Evolutionary conservation across 305 asterid species (phyloP).

Genomic region (Fraxinus paxiana): DNA sequence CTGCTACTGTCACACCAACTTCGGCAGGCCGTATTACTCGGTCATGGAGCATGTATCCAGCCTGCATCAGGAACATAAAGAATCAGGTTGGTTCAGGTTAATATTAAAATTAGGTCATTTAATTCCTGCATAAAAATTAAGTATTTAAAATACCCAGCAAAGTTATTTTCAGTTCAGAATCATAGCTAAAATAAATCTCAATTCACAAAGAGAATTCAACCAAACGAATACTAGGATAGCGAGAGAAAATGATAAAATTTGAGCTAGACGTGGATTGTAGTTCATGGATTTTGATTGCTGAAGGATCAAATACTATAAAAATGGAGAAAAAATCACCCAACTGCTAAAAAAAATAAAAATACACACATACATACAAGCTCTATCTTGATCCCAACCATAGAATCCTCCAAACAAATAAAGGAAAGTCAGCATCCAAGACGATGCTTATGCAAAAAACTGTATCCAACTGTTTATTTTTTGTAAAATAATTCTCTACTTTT

Average conservation of each 20-base stretch:
- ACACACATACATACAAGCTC: neutral
- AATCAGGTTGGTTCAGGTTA: neutral
- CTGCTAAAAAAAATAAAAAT: neutral
- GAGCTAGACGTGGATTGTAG: neutral
- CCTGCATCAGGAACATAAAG: slow-evolving; percentile 22
- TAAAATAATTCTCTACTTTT: neutral
- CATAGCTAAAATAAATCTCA: neutral
- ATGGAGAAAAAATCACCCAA: neutral
- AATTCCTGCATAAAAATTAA: neutral
- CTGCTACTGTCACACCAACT: slow-evolving; percentile 44
- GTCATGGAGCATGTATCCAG: slow-evolving; percentile 45
- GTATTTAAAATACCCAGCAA: neutral
- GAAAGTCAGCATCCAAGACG: neutral
- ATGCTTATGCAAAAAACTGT: neutral
- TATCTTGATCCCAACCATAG: neutral
- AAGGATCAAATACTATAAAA: neutral
- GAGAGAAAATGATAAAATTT: neutral
- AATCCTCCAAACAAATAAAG: neutral
- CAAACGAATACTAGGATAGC: neutral
- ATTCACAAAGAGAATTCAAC: neutral
- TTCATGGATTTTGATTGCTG: neutral
- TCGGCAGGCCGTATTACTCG: slow-evolving; percentile 53
- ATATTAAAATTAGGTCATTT: neutral
- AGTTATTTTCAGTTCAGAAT: neutral
- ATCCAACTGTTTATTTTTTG: neutral